These are phyloP conservation scores for Ceratobasidium sp. DNA, from an alignment of 1,284 basidiomycete species.

Conservation along the genomic window DNA sequence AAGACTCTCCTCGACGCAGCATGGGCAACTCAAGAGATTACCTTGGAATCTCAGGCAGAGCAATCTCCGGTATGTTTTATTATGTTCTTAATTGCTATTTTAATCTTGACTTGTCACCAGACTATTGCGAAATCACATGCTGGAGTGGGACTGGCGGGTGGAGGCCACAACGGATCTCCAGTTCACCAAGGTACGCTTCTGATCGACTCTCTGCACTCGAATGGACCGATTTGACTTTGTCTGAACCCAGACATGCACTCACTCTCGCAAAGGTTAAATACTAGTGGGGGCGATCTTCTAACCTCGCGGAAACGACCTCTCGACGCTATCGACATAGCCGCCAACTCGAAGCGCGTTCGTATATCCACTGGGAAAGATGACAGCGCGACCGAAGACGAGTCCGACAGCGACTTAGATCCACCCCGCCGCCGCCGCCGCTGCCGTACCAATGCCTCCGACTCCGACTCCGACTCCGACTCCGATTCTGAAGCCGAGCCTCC, in stretches of 20 bases:
- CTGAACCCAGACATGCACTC: too few relatives aligned
- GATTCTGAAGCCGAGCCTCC: background rate
- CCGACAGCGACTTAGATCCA: background rate
- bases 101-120: background rate
- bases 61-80: constrained; percentile 8
- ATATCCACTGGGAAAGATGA: background rate
- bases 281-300: too few relatives aligned
- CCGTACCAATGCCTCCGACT: background rate
- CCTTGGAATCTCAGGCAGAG: constrained; percentile 19
- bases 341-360: background rate
- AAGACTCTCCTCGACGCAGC: background rate
- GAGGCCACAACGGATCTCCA: constrained; percentile 6
- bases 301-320: too few relatives aligned
- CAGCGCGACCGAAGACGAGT: constrained; percentile 7
- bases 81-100: background rate
- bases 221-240: too few relatives aligned
- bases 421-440: too few relatives aligned
- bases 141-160: constrained; percentile 25
- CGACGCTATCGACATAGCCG: background rate
- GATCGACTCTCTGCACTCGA: background rate
- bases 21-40: background rate
- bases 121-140: background rate
- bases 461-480: background rate
- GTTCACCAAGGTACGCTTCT: background rate
- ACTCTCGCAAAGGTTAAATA: too few relatives aligned